Percentiles rank a stretch among this genome's conserved stretches.
These are phyloP conservation scores for Chlorociboria aeruginascens DNA, from an alignment of 495 filamentous ascomycete species.

Conservation along the genomic window DNA sequence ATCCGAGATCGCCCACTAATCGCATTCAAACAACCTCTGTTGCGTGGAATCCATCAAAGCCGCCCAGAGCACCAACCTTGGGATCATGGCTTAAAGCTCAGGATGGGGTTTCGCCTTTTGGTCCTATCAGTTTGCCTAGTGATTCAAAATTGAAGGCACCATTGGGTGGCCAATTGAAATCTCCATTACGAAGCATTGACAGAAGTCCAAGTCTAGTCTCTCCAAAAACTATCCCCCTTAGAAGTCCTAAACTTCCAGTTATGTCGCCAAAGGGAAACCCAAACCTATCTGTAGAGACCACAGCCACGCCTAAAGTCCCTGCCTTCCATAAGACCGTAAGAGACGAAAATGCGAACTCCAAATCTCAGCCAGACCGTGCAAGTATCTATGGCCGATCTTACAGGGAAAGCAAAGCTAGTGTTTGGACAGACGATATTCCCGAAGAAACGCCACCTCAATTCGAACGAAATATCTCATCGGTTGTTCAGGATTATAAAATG, in stretches of 20 bases:
- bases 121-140: conserved; percentile 13
- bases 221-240: not conserved
- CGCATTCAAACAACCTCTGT: conserved; percentile 11
- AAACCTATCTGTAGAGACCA: too few relatives aligned
- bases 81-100: conserved; percentile 14
- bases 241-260: not conserved
- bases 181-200: conserved; percentile 6
- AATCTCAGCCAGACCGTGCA: too few relatives aligned
- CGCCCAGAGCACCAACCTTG: conserved; percentile 12
- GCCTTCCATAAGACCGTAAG: too few relatives aligned
- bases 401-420: conserved; percentile 12
- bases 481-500: conserved; percentile 1
- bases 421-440: conserved; percentile 17
- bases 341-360: too few relatives aligned
- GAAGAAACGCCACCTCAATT: conserved; percentile 1
- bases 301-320: too few relatives aligned
- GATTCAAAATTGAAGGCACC: conserved; percentile 3
- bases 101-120: conserved; percentile 16
- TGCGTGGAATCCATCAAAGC: conserved; percentile 15
- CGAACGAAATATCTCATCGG: not conserved
- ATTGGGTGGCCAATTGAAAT: conserved; percentile 14
- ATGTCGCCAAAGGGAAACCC: not conserved
- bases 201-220: not conserved
- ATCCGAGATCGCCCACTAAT: not conserved
- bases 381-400: not conserved